Base-by-base conservation (phyloP, 768 basidiomycete species). In the Fomitopsis pulvina region DNA sequence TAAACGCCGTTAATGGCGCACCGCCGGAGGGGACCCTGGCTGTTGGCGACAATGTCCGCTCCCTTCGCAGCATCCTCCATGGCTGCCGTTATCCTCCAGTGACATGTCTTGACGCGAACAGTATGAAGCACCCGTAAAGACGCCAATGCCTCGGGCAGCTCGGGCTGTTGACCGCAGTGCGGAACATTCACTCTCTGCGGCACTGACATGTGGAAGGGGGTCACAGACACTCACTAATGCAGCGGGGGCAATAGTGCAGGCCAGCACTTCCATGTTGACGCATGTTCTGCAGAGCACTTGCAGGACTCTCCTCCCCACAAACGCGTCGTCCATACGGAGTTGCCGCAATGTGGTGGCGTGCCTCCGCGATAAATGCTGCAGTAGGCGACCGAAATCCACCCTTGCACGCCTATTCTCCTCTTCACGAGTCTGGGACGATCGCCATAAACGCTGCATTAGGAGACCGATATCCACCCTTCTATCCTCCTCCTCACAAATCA, bases 371-470 rank as follows among this genome's bases (percentile, higher is more conserved):
- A 77, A 51, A 54, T 76, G 72, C n/a, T 68, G 65, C 2, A 70
- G 48, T 2, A 78, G 62, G 12, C 66, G 62, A 40, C 70, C 70
- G 48, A 68, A 69, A 26, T 54, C 56, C 5, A 57, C 45, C 14
- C 54, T 47, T 2, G 62, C n/a, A n/a, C n/a, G n/a, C n/a, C n/a
- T n/a, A n/a, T n/a, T n/a, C n/a, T n/a, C n/a, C n/a, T n/a, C n/a
- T n/a, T n/a, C n/a, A n/a, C n/a, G n/a, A n/a, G n/a, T n/a, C n/a
- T n/a, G n/a, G n/a, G n/a, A n/a, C n/a, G n/a, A n/a, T n/a, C n/a
- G n/a, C 53, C 21, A 64, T n/a, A 77, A 51, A 53, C 75, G 72
- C n/a, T 68, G 65, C 2, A 71, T 47, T 2, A 78, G 62, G 12
- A 65, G 62, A 40, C 70, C 70, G 48, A 68, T 68, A 27, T 54